Evolutionary conservation across 768 basidiomycete species (phyloP), one percentile per base, ranked within the genome.

Genomic region (Gyrodon lividus): DNA sequence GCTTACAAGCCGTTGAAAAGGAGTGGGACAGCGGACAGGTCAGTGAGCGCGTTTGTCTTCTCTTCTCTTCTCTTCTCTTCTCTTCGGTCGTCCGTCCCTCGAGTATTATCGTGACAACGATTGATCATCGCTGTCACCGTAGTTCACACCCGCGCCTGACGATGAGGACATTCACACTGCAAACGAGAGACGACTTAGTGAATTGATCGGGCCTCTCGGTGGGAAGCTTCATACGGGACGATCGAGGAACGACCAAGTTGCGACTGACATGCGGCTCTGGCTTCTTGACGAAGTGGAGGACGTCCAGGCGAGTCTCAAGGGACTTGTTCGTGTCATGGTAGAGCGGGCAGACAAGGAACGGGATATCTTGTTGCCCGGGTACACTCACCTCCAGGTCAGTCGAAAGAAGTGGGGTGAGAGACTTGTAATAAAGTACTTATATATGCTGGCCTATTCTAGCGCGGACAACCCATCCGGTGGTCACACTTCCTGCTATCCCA

Each of bases 121-220:
- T 24, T 26, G 5, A 26, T 26, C 24, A n/a, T 28, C 26, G 10
- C 26, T 38, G 33, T 16, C 4, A 12, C 48, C 28, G 13, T 61
- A 95, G 89, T 99, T 99, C 65, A 66, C 73, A 50, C 71, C 84
- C 26, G 76, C 86, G 54, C 75, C 82, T n/a, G 93, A 96, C 59
- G 97, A 99, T 61, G 97, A 99, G 64, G 97, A 99, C 64, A 98
- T 99, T 53, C 96, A 98, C 69, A 99, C 97, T 12, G 97, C 97
- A 48, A 99, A 98, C 63, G 97, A 99, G 68, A 84, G 97, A 42
- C 82, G 97, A 37, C 71, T 99, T 58, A 90, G 86, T 56, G 96
- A 99, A 72, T 72, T 99, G 47, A 92, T 98, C 48, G 97, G 97
- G 0, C 77, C 89, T 13, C 81, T 92, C 14, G 94, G 92, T 5